Conservation (phyloP, 2,329 filamentous ascomycete species). For the Ustilaginoidea virens region DNA sequence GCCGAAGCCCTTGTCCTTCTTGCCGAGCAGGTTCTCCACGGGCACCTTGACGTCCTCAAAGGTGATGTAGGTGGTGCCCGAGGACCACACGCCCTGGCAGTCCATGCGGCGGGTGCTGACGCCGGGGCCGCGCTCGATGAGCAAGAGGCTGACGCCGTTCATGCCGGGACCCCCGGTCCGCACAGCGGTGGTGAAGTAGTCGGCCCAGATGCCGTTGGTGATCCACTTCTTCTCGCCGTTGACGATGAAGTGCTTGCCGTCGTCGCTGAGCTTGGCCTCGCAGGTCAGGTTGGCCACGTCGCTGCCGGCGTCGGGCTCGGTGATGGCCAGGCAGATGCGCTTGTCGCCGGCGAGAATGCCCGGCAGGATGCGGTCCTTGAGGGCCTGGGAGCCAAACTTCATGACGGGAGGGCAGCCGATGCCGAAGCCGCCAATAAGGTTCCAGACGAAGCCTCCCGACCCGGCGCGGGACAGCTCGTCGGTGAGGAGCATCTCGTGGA, state of each 20-base stretch:
- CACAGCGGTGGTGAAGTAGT: conserved; percentile 96
- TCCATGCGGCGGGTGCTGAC: conserved; percentile 94
- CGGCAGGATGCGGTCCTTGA: conserved; percentile 78
- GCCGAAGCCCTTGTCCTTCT: conserved; percentile 96
- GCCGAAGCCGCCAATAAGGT: conserved; percentile 88
- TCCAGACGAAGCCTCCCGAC: conserved; percentile 92
- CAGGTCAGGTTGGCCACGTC: conserved; percentile 93
- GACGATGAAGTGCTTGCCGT: conserved; percentile 98
- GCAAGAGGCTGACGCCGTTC: conserved; percentile 79
- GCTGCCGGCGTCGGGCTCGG: conserved; percentile 85
- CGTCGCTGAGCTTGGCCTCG: conserved; percentile 85
- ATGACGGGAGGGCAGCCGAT: conserved; percentile 86
- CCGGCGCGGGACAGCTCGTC: conserved; percentile 84
- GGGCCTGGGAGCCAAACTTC: conserved; percentile 75
- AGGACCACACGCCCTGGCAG: conserved; percentile 94
- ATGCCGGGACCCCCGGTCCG: conserved; percentile 79
- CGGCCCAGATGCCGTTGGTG: conserved; percentile 90
- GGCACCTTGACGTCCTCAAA: conserved; percentile 99
- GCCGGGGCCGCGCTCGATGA: conserved; percentile 82
- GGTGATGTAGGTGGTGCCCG: conserved; percentile 90
- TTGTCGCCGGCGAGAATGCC: conserved; percentile 85
- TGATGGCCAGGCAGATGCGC: conserved; percentile 94
- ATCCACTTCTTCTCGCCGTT: conserved; percentile 99
- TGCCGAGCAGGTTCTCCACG: conserved; percentile 96
- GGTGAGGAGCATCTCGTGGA: conserved; percentile 92